Evolutionary conservation across 179 eudicot species (phyloP), one percentile per base, ranked within the genome.

Genomic region (Spergularia azorica): DNA sequence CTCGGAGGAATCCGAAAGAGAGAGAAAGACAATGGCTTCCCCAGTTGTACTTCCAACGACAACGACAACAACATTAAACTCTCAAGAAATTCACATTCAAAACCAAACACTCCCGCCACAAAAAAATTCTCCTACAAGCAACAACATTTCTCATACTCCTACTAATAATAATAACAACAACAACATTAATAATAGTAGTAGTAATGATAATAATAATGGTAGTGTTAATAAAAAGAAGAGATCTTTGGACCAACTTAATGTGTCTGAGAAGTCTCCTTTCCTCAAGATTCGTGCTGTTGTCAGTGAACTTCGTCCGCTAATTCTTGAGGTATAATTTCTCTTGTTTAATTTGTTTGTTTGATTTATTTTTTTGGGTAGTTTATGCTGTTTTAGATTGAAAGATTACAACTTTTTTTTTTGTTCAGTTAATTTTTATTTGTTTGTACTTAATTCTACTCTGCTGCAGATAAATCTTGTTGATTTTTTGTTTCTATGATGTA

Each of bases 281-380:
- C 89, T 78, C 80, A 92, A 92, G 81, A 80, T 93, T 73, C 90
- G 96, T 3, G 84, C 85, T 57, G 4, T 86, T 76, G 74, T 86
- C 57, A 84, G 71, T 67, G 88, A 88, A 57, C 89, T 91, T 78
- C 97, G 97, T 55, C 94, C 97, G 39, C 90, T 87, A 71, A 81
- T 91, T 83, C 86, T 90, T 26, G 72, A 92, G 97, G 97, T 92
- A 15, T 20, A n/a, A 38, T 52, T 48, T 6, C 58, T 63, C 20
- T 15, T 17, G 26, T 77, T 64, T 18, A 0, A 12, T 11, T 5
- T 56, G 12, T 0, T 55, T 20, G 50, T 57, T 65, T 43, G 16
- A 41, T 58, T 16, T 15, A 20, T 61, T 21, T 71, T 78, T 55
- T 60, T 71, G 64, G 13, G 3, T 11, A 9, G 6, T 57, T 71